Conservation (phyloP, 495 filamentous ascomycete genomes). For the Aspergillus baeticus region DNA sequence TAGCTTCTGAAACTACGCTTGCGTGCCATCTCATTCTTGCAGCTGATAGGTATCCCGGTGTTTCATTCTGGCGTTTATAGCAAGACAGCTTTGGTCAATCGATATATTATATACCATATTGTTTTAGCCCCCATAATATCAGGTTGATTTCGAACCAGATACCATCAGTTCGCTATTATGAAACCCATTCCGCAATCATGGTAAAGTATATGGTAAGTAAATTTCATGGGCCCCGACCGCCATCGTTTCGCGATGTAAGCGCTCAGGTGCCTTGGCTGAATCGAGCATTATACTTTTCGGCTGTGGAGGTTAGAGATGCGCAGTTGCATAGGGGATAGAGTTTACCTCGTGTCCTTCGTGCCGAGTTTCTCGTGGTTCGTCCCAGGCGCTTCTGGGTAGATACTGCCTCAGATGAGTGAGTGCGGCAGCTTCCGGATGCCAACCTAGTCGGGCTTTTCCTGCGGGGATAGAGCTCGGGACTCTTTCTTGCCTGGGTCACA, state of each 20-base stretch:
- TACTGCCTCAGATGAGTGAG: constrained; percentile 2
- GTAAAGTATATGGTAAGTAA: background rate
- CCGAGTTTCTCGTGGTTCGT: constrained; percentile 17
- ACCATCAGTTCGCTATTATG: background rate
- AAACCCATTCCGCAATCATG: background rate
- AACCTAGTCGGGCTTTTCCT: constrained; percentile 21
- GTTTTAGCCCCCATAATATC: background rate
- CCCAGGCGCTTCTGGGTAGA: constrained; percentile 4
- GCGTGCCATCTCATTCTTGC: constrained; percentile 6
- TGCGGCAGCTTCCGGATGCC: constrained; percentile 20
- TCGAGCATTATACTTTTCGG: constrained; percentile 35
- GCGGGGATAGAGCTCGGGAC: constrained; percentile 16
- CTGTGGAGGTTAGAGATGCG: constrained; percentile 15
- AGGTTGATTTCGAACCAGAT: background rate
- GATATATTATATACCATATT: constrained; percentile 19
- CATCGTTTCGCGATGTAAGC: background rate
- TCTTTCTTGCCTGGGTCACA: constrained; percentile 3
- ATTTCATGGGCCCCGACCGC: too few species aligned
- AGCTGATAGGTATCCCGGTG: constrained; percentile 20
- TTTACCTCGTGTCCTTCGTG: constrained; percentile 30
- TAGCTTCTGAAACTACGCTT: background rate
- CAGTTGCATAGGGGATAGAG: background rate
- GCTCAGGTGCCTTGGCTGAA: constrained; percentile 23
- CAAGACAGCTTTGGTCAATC: constrained; percentile 27
- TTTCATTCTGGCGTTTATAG: constrained; percentile 30